A percentile compares a stretch with the other conserved stretches of the same genome.
phyloP scores from a whole-genome alignment of 1,139 yeast species.

The Pichia sp. region DNA sequence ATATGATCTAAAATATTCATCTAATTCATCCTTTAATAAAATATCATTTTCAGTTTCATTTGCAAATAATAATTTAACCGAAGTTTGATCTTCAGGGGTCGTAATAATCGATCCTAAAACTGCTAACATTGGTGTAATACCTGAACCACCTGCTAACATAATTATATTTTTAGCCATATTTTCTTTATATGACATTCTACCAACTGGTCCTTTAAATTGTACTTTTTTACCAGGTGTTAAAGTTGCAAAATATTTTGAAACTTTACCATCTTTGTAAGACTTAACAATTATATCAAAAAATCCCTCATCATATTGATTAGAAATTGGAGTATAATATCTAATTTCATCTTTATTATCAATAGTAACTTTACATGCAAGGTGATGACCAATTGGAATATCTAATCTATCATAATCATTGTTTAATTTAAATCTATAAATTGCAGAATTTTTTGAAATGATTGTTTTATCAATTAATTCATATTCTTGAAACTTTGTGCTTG shows the following conservation, averaged over 20 bases:
- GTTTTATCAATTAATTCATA: conserved; percentile 70
- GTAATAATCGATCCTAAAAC: conserved; percentile 59
- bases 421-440: conserved; percentile 66
- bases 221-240: conserved; percentile 60
- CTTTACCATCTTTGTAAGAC: conserved; percentile 63
- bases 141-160: conserved; percentile 78
- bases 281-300: conserved; percentile 70
- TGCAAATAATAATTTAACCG: conserved; percentile 56
- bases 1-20: conserved; percentile 55
- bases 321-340: conserved; percentile 70
- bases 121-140: conserved; percentile 73
- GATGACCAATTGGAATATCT: conserved; percentile 68
- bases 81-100: conserved; percentile 57
- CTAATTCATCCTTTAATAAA: conserved; percentile 60
- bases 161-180: conserved; percentile 59
- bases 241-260: conserved; percentile 57
- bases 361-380: conserved; percentile 51
- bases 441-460: conserved; percentile 58
- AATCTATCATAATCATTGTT: conserved; percentile 53
- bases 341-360: conserved; percentile 56
- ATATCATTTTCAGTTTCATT: conserved; percentile 71
- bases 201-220: conserved; percentile 72
- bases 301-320: conserved; percentile 62
- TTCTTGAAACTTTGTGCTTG: conserved; percentile 53
- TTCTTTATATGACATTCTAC: conserved; percentile 51